These are phyloP conservation scores for Scleroderma citrinum DNA, from an alignment of 768 basidiomycete species.

Conservation along the genomic window DNA sequence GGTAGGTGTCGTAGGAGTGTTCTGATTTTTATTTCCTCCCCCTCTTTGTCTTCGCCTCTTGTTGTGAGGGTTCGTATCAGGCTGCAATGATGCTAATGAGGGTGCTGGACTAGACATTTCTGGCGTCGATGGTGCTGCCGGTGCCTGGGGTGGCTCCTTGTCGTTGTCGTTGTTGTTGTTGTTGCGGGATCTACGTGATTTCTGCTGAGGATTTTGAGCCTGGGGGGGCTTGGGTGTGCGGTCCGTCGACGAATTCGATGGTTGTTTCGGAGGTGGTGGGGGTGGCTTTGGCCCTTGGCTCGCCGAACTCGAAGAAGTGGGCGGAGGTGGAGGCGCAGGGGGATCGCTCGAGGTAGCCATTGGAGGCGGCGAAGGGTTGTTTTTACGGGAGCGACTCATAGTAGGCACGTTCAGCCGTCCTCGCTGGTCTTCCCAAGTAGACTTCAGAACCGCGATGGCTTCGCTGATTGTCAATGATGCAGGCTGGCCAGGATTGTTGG, in stretches of 20 bases:
- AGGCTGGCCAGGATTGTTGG: slow-evolving; percentile 9
- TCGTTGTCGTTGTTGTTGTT: too few species aligned
- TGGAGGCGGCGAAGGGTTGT: slow-evolving; percentile 8
- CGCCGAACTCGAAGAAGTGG: slow-evolving; percentile 9
- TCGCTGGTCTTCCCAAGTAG: slow-evolving; percentile 22
- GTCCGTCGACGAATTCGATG: background rate
- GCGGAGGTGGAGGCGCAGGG: slow-evolving; percentile 19
- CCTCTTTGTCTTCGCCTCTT: background rate
- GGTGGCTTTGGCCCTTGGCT: slow-evolving; percentile 15
- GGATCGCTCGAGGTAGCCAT: slow-evolving; percentile 13
- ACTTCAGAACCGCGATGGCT: slow-evolving; percentile 23
- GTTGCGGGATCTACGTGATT: background rate
- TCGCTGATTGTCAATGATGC: slow-evolving; percentile 23
- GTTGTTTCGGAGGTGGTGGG: slow-evolving; percentile 17
- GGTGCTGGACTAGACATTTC: background rate
- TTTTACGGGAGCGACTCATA: background rate
- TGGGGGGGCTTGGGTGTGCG: background rate
- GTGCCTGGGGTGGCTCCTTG: too few species aligned
- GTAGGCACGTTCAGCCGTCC: slow-evolving; percentile 19
- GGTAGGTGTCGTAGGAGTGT: background rate
- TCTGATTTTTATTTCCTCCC: background rate
- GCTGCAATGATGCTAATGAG: background rate
- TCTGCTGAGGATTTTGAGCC: background rate
- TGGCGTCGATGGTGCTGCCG: too few species aligned
- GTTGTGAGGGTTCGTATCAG: background rate